Conservation (phyloP, 257 asterid genomes). For the Phtheirospermum japonicum region DNA sequence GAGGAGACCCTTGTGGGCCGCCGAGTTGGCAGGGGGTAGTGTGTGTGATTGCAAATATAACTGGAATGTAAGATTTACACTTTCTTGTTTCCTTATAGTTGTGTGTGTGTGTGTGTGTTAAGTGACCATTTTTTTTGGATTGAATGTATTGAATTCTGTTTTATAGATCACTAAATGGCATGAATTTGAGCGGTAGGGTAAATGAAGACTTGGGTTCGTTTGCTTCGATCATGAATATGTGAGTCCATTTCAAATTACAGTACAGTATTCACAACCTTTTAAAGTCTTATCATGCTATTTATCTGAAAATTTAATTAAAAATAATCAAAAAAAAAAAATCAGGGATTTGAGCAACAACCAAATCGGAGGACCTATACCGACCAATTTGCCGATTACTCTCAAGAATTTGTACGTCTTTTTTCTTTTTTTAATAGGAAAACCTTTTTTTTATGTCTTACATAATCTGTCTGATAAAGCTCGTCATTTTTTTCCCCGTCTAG, state of each 20-base stretch:
- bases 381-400: constrained; percentile 63
- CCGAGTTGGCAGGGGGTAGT: constrained; percentile 82
- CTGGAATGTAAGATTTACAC: constrained; percentile 56
- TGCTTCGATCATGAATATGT: constrained; percentile 67
- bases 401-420: constrained; percentile 58
- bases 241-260: constrained; percentile 29
- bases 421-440: background rate
- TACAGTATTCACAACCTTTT: background rate
- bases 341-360: constrained; percentile 83
- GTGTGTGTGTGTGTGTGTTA: constrained; percentile 6
- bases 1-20: constrained; percentile 94
- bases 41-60: constrained; percentile 72
- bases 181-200: constrained; percentile 67
- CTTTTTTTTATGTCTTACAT: background rate
- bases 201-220: constrained; percentile 55
- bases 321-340: no score
- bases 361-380: constrained; percentile 79
- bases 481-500: constrained; percentile 32
- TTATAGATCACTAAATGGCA: constrained; percentile 53
- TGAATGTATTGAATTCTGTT: constrained; percentile 5
- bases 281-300: background rate
- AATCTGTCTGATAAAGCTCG: constrained; percentile 25
- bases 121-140: background rate
- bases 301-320: background rate
- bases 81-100: background rate